Percentiles rank a stretch among this genome's conserved stretches.
phyloP scores from a whole-genome alignment of 352 stramenopile species.

The Halophytophthora batemanensis region DNA sequence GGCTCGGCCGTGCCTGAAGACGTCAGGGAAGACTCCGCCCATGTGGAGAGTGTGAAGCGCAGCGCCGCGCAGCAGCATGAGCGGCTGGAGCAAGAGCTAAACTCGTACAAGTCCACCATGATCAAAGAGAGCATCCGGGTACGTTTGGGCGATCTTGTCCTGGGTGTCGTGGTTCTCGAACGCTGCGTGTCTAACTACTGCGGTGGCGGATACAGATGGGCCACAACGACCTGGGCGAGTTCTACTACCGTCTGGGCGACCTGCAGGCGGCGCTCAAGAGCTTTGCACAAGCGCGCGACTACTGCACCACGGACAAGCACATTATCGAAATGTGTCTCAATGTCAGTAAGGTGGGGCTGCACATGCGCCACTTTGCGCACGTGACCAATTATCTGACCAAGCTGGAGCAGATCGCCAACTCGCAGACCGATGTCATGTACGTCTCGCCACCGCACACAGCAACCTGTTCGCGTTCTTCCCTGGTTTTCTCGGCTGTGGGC shows the following conservation, averaged over 20 bases:
- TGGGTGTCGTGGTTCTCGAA: not conserved
- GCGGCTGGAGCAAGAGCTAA: conserved; percentile 83
- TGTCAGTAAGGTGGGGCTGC: conserved; percentile 84
- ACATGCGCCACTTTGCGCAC: conserved; percentile 85
- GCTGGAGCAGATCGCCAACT: conserved; percentile 70
- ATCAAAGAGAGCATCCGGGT: conserved; percentile 91
- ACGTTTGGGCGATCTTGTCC: conserved; percentile 5
- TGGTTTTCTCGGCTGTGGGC: not conserved
- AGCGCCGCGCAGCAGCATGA: conserved; percentile 70
- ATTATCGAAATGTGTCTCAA: conserved; percentile 90
- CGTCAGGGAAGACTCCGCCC: conserved; percentile 33
- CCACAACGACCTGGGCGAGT: conserved; percentile 84
- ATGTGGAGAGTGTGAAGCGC: conserved; percentile 67
- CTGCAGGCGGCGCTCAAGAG: conserved; percentile 75
- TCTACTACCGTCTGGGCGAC: conserved; percentile 85
- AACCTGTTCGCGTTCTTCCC: not conserved
- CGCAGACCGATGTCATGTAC: conserved; percentile 72
- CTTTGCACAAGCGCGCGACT: conserved; percentile 85
- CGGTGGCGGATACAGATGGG: conserved; percentile 56
- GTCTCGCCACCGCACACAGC: not conserved
- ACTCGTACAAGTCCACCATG: conserved; percentile 90
- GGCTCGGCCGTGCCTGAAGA: conserved; percentile 25
- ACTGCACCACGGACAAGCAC: conserved; percentile 89
- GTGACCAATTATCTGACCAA: conserved; percentile 88
- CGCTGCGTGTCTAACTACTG: not conserved